A percentile compares a stretch with the other conserved stretches of the same genome.
Conservation (phyloP, 2,329 filamentous ascomycete species). For the Thelonectria rubi region DNA sequence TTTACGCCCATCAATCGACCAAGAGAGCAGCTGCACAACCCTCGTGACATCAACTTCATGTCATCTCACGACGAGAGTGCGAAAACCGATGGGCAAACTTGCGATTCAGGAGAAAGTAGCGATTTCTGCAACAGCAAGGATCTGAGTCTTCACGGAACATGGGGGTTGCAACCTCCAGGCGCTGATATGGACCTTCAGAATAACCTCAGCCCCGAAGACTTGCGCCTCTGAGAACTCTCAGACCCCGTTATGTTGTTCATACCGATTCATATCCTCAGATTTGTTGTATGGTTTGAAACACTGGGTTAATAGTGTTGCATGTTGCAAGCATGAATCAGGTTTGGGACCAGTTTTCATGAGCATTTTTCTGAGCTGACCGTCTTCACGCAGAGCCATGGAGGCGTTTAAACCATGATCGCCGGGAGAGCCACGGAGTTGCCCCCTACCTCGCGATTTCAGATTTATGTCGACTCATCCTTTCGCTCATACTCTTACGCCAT, state of each 20-base stretch:
- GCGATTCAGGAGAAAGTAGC: conserved; percentile 37
- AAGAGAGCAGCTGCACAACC: conserved; percentile 30
- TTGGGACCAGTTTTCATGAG: neutral
- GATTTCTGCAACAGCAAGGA: conserved; percentile 40
- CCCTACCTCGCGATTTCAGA: neutral
- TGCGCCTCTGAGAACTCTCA: conserved; percentile 33
- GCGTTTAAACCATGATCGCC: neutral
- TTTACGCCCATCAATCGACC: conserved; percentile 45
- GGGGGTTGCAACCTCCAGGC: conserved; percentile 38
- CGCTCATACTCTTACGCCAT: neutral
- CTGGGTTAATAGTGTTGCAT: neutral
- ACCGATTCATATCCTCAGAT: neutral
- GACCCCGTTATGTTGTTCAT: too few species aligned
- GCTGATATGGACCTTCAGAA: conserved; percentile 37
- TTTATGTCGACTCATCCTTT: neutral
- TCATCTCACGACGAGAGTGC: conserved; percentile 22
- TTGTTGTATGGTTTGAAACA: neutral
- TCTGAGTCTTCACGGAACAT: conserved; percentile 33
- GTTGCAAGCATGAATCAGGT: neutral
- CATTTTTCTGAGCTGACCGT: neutral
- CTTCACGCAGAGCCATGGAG: neutral
- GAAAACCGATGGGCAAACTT: conserved; percentile 42
- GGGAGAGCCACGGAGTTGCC: neutral
- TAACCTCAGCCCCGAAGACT: conserved; percentile 37
- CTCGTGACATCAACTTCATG: conserved; percentile 26